Conservation (phyloP, 345 rosid genomes). For the Dovyalis caffra region DNA sequence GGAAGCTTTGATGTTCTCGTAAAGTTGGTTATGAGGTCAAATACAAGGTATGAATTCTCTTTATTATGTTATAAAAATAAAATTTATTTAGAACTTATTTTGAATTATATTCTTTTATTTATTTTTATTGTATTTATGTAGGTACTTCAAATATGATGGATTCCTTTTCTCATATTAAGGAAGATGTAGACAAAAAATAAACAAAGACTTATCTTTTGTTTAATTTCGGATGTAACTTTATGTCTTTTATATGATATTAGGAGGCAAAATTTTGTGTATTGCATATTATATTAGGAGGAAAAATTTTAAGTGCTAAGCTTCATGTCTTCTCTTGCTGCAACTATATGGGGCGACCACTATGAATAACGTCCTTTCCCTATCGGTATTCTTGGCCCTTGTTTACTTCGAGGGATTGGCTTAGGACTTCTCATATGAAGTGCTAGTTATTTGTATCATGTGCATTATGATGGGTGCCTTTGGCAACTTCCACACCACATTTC, state of each 20-base stretch:
- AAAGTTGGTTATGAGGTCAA: too few species aligned
- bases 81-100: too few species aligned
- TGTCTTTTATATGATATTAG: too few species aligned
- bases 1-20: too few species aligned
- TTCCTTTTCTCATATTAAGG: too few species aligned
- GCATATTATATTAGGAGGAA: too few species aligned
- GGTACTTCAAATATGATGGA: too few species aligned
- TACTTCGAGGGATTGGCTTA: conserved; percentile 73
- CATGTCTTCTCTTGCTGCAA: conserved; percentile 41
- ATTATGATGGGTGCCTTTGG: conserved; percentile 75
- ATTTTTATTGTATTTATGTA: too few species aligned
- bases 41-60: too few species aligned
- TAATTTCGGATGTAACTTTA: not conserved
- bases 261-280: not conserved
- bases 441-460: conserved; percentile 79
- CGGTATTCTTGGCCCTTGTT: conserved; percentile 89
- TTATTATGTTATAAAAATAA: too few species aligned
- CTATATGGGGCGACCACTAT: conserved; percentile 87
- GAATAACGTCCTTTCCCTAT: conserved; percentile 86
- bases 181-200: too few species aligned
- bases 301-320: not conserved
- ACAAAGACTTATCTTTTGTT: not conserved
- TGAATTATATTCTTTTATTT: too few species aligned
- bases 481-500: conserved; percentile 85
- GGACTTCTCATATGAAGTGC: conserved; percentile 97